These are phyloP conservation scores for Candida hungchunana DNA, from an alignment of 805 yeast species.

Conservation along the genomic window DNA sequence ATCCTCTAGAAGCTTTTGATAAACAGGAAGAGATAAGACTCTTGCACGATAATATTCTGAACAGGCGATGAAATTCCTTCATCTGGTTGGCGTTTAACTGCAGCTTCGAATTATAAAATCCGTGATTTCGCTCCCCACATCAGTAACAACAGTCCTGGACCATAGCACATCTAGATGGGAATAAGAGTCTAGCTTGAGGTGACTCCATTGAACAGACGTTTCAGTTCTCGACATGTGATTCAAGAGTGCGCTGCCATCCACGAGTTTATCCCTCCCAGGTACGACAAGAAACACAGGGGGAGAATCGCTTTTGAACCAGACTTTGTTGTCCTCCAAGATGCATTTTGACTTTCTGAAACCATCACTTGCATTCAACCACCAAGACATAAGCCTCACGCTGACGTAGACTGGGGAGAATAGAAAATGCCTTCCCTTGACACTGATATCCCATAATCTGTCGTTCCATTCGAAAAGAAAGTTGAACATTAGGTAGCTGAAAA, in stretches of 20 bases:
- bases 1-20: no score
- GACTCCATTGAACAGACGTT: slow-evolving; percentile 24
- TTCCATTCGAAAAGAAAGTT: slow-evolving; percentile 86
- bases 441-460: slow-evolving; percentile 68
- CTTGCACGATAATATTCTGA: no score
- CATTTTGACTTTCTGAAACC: slow-evolving; percentile 37
- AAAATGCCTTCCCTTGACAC: slow-evolving; percentile 68
- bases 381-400: slow-evolving; percentile 75
- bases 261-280: slow-evolving; percentile 72
- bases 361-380: slow-evolving; percentile 73
- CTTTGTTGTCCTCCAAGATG: slow-evolving; percentile 46
- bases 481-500: slow-evolving; percentile 74
- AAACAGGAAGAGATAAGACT: no score
- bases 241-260: slow-evolving; percentile 65
- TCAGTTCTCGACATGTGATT: slow-evolving; percentile 64
- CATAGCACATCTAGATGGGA: slow-evolving; percentile 90
- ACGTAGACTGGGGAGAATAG: slow-evolving; percentile 83
- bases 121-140: slow-evolving; percentile 45
- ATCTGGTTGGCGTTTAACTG: no score
- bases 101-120: no score
- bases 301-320: slow-evolving; percentile 50
- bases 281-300: slow-evolving; percentile 65
- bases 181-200: slow-evolving; percentile 50
- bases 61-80: no score
- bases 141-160: slow-evolving; percentile 74